These are phyloP conservation scores for Metschnikowia amazonensis DNA, from an alignment of 805 yeast genomes.

Conservation along the genomic window DNA sequence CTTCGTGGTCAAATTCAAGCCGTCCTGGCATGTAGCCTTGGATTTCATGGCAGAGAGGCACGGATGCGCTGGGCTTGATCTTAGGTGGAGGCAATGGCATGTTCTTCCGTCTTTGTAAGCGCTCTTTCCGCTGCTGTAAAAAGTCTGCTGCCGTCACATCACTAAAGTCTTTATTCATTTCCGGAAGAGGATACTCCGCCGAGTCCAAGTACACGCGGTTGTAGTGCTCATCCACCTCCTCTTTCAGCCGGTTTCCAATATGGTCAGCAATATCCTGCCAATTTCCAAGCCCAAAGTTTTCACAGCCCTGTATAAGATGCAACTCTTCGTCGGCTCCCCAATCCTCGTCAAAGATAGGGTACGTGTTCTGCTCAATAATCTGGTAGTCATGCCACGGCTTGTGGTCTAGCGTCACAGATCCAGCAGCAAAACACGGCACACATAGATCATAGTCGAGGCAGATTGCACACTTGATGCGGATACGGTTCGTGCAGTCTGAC, in stretches of 20 bases:
- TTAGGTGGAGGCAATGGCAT: conserved; percentile 79
- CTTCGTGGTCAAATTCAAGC: conserved; percentile 92
- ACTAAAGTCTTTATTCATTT: conserved; percentile 64
- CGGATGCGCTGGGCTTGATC: conserved; percentile 84
- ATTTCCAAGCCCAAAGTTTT: conserved; percentile 87
- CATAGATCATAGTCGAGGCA: conserved; percentile 95
- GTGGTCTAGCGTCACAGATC: conserved; percentile 75
- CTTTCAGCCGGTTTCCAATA: conserved; percentile 87
- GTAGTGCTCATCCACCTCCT: conserved; percentile 87
- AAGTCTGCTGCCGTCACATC: conserved; percentile 65
- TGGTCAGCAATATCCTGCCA: conserved; percentile 99
- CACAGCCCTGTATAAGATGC: conserved; percentile 84
- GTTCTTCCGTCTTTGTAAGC: conserved; percentile 71
- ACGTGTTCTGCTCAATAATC: conserved; percentile 90
- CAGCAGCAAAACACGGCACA: conserved; percentile 93
- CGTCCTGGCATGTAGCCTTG: conserved; percentile 99
- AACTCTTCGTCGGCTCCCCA: conserved; percentile 99
- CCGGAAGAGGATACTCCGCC: conserved; percentile 81
- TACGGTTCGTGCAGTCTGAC: conserved; percentile 91
- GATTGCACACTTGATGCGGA: conserved; percentile 85
- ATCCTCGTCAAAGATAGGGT: conserved; percentile 81
- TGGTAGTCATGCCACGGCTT: conserved; percentile 92
- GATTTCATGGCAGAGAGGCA: conserved; percentile 93
- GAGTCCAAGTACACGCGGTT: conserved; percentile 64
- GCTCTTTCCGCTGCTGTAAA: conserved; percentile 55